These are phyloP conservation scores for Ophiosphaerella herpotricha DNA, from an alignment of 2,329 filamentous ascomycete genomes.

Conservation along the genomic window DNA sequence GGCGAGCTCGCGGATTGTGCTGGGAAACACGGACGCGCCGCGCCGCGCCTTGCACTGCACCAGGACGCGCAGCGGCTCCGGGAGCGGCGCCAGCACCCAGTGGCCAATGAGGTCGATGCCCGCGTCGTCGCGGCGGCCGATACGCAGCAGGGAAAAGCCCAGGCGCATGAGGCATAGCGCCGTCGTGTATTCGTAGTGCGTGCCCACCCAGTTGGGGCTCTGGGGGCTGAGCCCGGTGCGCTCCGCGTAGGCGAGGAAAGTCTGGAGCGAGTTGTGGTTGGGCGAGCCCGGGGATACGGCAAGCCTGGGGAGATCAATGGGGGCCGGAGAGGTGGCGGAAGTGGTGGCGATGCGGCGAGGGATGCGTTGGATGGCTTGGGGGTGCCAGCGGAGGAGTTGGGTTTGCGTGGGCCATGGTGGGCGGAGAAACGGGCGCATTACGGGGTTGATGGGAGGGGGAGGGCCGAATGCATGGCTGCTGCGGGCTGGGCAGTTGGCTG, in stretches of 20 bases:
- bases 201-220: slow-evolving; percentile 70
- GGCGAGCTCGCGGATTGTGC: slow-evolving; percentile 73
- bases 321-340: slow-evolving; percentile 26
- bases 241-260: slow-evolving; percentile 68
- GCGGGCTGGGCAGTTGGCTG: background rate
- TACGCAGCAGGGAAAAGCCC: slow-evolving; percentile 67
- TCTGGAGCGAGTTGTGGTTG: slow-evolving; percentile 65
- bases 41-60: slow-evolving; percentile 71
- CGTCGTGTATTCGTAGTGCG: slow-evolving; percentile 76
- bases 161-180: slow-evolving; percentile 60
- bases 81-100: slow-evolving; percentile 60
- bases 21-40: slow-evolving; percentile 55
- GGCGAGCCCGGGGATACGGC: slow-evolving; percentile 35
- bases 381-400: slow-evolving; percentile 26
- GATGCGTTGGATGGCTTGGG: slow-evolving; percentile 28
- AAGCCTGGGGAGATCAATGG: slow-evolving; percentile 33
- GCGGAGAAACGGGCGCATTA: slow-evolving; percentile 35
- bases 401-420: slow-evolving; percentile 26
- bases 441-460: slow-evolving; percentile 7
- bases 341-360: slow-evolving; percentile 36
- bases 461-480: slow-evolving; percentile 29
- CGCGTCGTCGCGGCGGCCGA: slow-evolving; percentile 69
- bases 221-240: slow-evolving; percentile 59
- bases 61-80: slow-evolving; percentile 50
- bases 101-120: slow-evolving; percentile 76